A percentile compares a stretch with the other conserved stretches of the same genome.
phyloP scores from a whole-genome alignment of 2,329 filamentous ascomycete species.

The Aspergillus neotritici region DNA sequence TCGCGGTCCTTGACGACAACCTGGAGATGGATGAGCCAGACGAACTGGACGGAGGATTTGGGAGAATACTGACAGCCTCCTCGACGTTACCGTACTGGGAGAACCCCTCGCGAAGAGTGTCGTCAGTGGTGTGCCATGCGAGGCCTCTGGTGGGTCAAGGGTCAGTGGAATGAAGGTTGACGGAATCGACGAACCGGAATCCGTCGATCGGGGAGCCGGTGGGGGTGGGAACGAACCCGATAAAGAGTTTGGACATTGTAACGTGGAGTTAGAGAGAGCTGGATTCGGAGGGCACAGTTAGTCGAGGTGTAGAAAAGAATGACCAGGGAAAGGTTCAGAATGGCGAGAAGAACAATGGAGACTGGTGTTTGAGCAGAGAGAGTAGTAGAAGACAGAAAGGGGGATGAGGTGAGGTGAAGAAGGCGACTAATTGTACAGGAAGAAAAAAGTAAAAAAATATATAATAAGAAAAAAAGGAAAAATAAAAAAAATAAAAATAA shows the following conservation, averaged over 20 bases:
- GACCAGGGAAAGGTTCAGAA: not conserved
- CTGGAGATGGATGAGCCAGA: conserved; percentile 44
- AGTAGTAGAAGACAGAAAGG: no score
- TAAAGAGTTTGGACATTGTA: conserved; percentile 88
- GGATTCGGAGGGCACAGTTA: conserved; percentile 2
- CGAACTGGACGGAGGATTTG: conserved; percentile 4
- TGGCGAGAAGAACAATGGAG: no score
- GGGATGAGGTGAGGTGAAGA: not conserved
- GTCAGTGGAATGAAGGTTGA: conserved; percentile 12
- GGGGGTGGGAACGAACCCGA: conserved; percentile 61
- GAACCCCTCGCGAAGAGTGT: conserved; percentile 81
- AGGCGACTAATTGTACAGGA: not conserved
- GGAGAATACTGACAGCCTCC: conserved; percentile 72
- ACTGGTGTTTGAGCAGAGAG: no score
- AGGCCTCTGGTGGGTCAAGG: conserved; percentile 63
- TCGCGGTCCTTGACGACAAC: conserved; percentile 97
- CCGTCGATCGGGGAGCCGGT: no score
- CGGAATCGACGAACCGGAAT: conserved; percentile 9
- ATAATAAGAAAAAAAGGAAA: no score
- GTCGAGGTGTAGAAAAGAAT: conserved; percentile 1
- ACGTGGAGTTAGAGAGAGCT: conserved; percentile 5
- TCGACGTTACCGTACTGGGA: conserved; percentile 85
- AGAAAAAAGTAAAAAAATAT: no score
- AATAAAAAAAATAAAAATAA: no score
- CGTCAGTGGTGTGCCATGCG: conserved; percentile 95